Conservation (phyloP, 805 yeast species). For the Naumovozyma castellii region DNA sequence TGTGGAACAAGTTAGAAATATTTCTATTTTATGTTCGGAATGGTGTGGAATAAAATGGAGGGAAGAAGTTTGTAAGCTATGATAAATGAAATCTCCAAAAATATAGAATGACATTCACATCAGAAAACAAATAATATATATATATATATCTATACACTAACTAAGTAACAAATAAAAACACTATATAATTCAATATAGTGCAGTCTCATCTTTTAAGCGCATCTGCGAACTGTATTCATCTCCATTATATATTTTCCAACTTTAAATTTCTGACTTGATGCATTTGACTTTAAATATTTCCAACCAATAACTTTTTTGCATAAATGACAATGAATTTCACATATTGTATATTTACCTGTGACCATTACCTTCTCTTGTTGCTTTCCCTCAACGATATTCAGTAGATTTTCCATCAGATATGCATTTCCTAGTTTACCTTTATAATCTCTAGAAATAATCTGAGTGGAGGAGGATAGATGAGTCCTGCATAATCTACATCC, state of each 20-base stretch:
- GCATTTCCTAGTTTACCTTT: slow-evolving; percentile 53
- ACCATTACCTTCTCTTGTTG: slow-evolving; percentile 41
- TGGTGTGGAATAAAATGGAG: slow-evolving; percentile 68
- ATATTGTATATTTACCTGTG: slow-evolving; percentile 50
- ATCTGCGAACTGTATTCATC: slow-evolving; percentile 21
- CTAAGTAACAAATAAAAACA: background rate
- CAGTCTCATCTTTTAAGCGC: slow-evolving; percentile 2
- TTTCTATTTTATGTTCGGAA: slow-evolving; percentile 53
- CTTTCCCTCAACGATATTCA: slow-evolving; percentile 34
- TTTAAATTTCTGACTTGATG: slow-evolving; percentile 42
- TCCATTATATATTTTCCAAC: slow-evolving; percentile 55
- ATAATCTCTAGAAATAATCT: slow-evolving; percentile 35
- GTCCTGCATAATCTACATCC: slow-evolving; percentile 28
- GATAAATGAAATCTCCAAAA: background rate
- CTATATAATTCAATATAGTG: background rate
- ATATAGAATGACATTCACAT: background rate
- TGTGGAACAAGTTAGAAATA: slow-evolving; percentile 45
- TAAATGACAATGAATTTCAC: slow-evolving; percentile 47
- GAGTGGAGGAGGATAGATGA: slow-evolving; percentile 25
- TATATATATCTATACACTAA: background rate
- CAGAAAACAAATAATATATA: background rate
- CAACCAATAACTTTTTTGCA: slow-evolving; percentile 52
- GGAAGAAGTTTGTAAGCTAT: slow-evolving; percentile 23
- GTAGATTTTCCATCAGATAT: slow-evolving; percentile 41
- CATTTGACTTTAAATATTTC: slow-evolving; percentile 46